Percentiles rank a stretch among this genome's conserved stretches.
Evolutionary conservation across 75 land plant genomes (phyloP).

Genomic region (Cunninghamia lanceolata): DNA sequence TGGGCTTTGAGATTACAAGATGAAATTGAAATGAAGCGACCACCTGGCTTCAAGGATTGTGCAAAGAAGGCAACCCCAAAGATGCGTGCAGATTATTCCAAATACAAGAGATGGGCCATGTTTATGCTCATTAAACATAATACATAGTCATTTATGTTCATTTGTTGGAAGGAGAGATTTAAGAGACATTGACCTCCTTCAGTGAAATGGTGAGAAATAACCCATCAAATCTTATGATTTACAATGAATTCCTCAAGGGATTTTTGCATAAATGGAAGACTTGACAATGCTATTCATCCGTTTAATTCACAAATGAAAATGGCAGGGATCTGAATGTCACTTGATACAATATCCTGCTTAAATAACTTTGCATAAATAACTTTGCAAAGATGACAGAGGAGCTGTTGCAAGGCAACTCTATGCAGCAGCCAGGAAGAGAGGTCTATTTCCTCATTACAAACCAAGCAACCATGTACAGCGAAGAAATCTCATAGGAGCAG

Average conservation of each 20-base stretch:
- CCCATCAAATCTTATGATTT: conserved; percentile 40
- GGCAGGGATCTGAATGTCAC: too few relatives aligned
- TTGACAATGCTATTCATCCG: conserved; percentile 45
- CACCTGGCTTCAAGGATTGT: conserved; percentile 38
- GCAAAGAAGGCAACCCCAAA: conserved; percentile 24
- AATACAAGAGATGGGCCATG: conserved; percentile 20
- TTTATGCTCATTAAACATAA: conserved; percentile 25
- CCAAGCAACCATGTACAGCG: too few relatives aligned
- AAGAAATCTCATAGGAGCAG: too few relatives aligned
- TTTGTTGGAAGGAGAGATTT: conserved; percentile 26
- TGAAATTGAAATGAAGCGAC: conserved; percentile 37
- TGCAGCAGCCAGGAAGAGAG: too few relatives aligned
- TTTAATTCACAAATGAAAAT: conserved; percentile 34
- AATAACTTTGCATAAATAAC: too few relatives aligned
- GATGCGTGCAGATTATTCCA: conserved; percentile 36
- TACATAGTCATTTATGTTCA: conserved; percentile 36
- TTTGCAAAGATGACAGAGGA: too few relatives aligned
- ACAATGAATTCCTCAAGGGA: conserved; percentile 45
- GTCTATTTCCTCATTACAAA: too few relatives aligned
- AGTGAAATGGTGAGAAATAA: conserved; percentile 37
- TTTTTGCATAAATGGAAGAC: conserved; percentile 48
- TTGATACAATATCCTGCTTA: too few relatives aligned
- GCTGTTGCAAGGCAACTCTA: too few relatives aligned
- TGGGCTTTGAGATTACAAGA: conserved; percentile 34
- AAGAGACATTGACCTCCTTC: conserved; percentile 30